Conservation (phyloP, 805 yeast genomes). For the Cephaloascus albidus region DNA sequence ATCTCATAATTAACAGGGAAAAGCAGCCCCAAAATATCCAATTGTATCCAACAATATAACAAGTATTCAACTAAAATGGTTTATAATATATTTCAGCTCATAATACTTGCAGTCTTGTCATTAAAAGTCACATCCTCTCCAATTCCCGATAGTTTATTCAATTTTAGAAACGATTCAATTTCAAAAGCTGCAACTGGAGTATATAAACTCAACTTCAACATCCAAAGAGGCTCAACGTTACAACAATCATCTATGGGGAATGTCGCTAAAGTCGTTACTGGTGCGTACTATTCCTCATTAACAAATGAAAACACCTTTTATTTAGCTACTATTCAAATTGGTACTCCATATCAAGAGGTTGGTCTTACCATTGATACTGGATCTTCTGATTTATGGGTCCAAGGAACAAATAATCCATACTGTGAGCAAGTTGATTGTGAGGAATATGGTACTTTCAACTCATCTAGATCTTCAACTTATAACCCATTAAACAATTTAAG, state of each 20-base stretch:
- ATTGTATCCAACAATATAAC: too few species aligned
- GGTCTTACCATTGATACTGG: slow-evolving; percentile 4
- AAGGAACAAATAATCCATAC: not conserved
- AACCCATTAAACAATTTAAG: slow-evolving; percentile 2
- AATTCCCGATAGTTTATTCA: not conserved
- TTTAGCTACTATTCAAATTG: slow-evolving; percentile 9
- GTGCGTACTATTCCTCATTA: not conserved
- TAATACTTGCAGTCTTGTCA: too few species aligned
- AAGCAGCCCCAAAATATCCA: too few species aligned
- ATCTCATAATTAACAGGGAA: too few species aligned
- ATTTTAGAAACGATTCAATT: not conserved
- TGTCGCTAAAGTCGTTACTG: not conserved
- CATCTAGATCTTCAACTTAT: slow-evolving; percentile 8
- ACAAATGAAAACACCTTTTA: slow-evolving; percentile 7
- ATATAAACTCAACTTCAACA: not conserved
- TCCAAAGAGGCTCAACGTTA: not conserved
- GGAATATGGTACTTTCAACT: slow-evolving; percentile 11
- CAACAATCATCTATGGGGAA: not conserved
- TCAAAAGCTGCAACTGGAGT: not conserved
- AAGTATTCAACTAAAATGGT: too few species aligned
- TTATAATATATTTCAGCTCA: too few species aligned
- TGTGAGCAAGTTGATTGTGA: slow-evolving; percentile 13
- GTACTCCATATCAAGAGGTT: slow-evolving; percentile 11
- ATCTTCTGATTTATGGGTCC: not conserved
- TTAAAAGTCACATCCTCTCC: not conserved